Percentiles rank a stretch among this genome's conserved stretches.
These are phyloP conservation scores for Rubroboletus pulcherrimus DNA, from an alignment of 768 basidiomycete species.

Conservation along the genomic window DNA sequence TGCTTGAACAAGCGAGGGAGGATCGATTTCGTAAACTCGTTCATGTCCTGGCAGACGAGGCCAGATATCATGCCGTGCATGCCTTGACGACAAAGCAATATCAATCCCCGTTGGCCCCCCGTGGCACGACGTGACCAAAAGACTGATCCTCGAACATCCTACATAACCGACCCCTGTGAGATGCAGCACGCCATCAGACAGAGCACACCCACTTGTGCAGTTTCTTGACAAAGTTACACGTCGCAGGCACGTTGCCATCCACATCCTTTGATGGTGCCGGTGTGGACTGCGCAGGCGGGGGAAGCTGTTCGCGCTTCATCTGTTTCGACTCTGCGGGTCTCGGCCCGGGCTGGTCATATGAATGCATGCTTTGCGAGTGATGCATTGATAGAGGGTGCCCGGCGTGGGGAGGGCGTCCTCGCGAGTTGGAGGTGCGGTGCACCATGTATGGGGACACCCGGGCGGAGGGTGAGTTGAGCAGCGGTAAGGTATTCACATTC, in stretches of 20 bases:
- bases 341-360: conserved; percentile 21
- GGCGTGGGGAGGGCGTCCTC: conserved; percentile 36
- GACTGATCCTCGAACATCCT: conserved; percentile 87
- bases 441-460: conserved; percentile 2
- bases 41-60: too few relatives aligned
- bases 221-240: conserved; percentile 93
- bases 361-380: conserved; percentile 13
- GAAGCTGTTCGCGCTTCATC: conserved; percentile 29
- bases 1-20: too few relatives aligned
- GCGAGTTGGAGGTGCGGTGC: conserved; percentile 39
- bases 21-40: too few relatives aligned
- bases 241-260: conserved; percentile 81
- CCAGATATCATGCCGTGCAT: not conserved
- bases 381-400: conserved; percentile 5
- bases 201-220: conserved; percentile 69
- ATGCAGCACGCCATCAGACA: not conserved
- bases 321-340: conserved; percentile 23
- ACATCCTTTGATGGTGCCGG: conserved; percentile 31
- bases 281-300: conserved; percentile 17
- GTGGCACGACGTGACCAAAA: conserved; percentile 71
- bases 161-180: conserved; percentile 5
- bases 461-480: too few relatives aligned
- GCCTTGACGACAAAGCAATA: conserved; percentile 90
- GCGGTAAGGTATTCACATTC: too few relatives aligned
- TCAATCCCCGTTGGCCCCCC: conserved; percentile 62